phyloP scores from a whole-genome alignment of 2,329 filamentous ascomycete genomes.

The Calonectria hawksworthii region DNA sequence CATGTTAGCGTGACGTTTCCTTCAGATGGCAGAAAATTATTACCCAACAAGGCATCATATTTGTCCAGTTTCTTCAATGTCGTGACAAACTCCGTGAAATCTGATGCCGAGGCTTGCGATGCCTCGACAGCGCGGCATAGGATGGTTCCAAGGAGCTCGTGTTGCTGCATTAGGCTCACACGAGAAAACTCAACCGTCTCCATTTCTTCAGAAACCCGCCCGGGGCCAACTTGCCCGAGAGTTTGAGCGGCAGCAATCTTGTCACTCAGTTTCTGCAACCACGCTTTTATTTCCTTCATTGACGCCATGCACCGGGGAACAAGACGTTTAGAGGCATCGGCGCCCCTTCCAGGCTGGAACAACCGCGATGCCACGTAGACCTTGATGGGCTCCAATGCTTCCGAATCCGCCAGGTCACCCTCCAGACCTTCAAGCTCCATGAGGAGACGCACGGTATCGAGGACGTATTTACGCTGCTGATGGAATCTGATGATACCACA shows the following conservation, averaged over 20 bases:
- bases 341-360: conserved; percentile 50
- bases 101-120: conserved; percentile 76
- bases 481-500: conserved; percentile 91
- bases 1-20: conserved; percentile 19
- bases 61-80: conserved; percentile 79
- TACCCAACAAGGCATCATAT: conserved; percentile 76
- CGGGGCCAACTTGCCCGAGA: conserved; percentile 74
- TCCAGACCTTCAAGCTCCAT: conserved; percentile 73
- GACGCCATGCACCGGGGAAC: conserved; percentile 81
- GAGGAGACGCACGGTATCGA: conserved; percentile 87
- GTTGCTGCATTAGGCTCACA: conserved; percentile 86
- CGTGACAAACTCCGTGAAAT: conserved; percentile 81
- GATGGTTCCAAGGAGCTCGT: conserved; percentile 89
- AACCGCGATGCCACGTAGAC: conserved; percentile 52
- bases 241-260: conserved; percentile 82
- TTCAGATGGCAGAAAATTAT: too few relatives aligned
- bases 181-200: conserved; percentile 87
- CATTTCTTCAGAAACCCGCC: conserved; percentile 70
- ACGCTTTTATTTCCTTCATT: conserved; percentile 82
- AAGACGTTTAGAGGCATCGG: conserved; percentile 68
- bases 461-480: conserved; percentile 83
- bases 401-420: conserved; percentile 64
- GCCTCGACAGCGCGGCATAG: conserved; percentile 84
- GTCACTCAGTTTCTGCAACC: conserved; percentile 82
- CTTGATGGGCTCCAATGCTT: conserved; percentile 50